Evolutionary conservation across 306 rosid genomes (phyloP), one percentile per base, ranked within the genome.

Genomic region (Rubus idaeus): DNA sequence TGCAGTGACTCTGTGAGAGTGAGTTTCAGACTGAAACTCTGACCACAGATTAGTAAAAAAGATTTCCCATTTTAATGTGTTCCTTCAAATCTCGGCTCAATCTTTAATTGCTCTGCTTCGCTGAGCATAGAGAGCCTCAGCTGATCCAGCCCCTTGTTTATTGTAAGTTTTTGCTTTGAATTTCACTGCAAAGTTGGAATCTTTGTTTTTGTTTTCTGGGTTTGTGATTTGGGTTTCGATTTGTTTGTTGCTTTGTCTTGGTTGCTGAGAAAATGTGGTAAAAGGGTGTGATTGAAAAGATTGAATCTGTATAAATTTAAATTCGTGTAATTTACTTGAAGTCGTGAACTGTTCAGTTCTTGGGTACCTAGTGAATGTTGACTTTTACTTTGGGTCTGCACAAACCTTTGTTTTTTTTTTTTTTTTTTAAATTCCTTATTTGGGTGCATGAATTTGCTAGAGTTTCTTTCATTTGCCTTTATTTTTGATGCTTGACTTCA

Each of bases 121-220:
- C 11, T 46, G 52, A 66, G 71, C 50, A 66, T 55, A 67, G 76
- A 55, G 63, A 80, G 73, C 70, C 73, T 72, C 50, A 61, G 83
- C 79, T 86, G 84, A 85, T 67, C 83, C 81, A 64, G 37, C 82
- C 80, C 80, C 17, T 42, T 77, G 69, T 41, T 82, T 79, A 8
- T 72, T 70, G 89, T 85, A 75, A 82, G 91, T 77, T 58, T 45
- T 74, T 14, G 10, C 10, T 69, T 35, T 68, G 35, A 53, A n/a
- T 68, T 78, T 40, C 60, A 53, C 55, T 74, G 52, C 4, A 42
- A 41, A 40, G 40, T 53, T 74, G 9, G 9, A 30, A 50, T 64
- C 61, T 75, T 65, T 76, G 44, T 46, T 71, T 17, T 42, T 52
- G 21, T 44, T 13, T 72, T 46, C 52, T 56, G 57, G 78, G 26